These are phyloP conservation scores for cucumber (Cucumis sativus) DNA, from an alignment of 306 rosid genomes.

Conservation along the genomic window DNA sequence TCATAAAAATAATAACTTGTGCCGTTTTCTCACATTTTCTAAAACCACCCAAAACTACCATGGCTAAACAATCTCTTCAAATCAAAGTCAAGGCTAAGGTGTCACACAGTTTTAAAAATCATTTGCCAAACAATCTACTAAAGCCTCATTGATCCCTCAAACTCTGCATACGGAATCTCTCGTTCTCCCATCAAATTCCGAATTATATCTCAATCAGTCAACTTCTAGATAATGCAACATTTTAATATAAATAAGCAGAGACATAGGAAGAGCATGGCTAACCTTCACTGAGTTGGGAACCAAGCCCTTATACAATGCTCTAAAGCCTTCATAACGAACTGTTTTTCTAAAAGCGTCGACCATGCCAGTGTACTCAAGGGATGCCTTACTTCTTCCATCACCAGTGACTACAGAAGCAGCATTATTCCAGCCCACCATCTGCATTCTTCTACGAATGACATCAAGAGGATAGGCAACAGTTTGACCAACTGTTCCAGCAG, in stretches of 20 bases:
- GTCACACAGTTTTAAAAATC: background rate
- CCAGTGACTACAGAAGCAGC: conserved; percentile 83
- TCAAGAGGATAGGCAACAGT: conserved; percentile 98
- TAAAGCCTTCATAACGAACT: conserved; percentile 82
- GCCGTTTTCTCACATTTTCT: background rate
- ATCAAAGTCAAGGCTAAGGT: background rate
- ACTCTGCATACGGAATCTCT: background rate
- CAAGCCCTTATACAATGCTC: conserved; percentile 97
- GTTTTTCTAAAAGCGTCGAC: conserved; percentile 93
- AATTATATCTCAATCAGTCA: background rate
- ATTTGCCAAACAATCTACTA: background rate
- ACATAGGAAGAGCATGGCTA: conserved; percentile 5
- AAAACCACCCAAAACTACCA: background rate
- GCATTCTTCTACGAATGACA: conserved; percentile 98
- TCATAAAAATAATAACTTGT: background rate
- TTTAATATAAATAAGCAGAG: background rate
- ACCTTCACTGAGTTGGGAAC: conserved; percentile 99
- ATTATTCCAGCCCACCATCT: conserved; percentile 96
- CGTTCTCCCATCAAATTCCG: background rate
- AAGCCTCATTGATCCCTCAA: background rate
- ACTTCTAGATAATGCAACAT: background rate
- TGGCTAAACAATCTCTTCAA: background rate
- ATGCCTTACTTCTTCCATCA: conserved; percentile 63
- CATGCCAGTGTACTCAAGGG: conserved; percentile 88
- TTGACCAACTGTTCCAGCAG: conserved; percentile 95